Conservation (phyloP, 2,329 filamentous ascomycete species). For the Dactylella cylindrospora region DNA sequence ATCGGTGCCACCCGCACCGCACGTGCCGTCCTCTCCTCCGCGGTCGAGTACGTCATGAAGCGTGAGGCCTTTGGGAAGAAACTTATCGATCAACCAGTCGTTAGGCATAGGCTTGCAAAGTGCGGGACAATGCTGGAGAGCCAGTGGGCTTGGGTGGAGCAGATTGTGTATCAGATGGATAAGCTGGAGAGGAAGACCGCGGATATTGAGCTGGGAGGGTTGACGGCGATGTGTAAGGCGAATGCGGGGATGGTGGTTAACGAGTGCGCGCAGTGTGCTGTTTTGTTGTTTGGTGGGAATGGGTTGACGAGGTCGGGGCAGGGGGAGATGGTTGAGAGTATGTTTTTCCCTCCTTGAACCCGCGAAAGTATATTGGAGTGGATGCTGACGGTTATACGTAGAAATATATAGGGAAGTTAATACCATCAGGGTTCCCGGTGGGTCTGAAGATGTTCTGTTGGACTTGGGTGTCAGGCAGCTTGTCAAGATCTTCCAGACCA, state of each 20-base stretch:
- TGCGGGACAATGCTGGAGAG: conserved; percentile 68
- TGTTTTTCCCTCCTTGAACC: conserved; percentile 51
- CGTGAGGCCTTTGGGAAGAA: conserved; percentile 68
- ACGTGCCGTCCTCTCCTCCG: conserved; percentile 62
- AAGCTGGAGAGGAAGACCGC: conserved; percentile 63
- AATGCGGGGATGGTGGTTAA: conserved; percentile 71
- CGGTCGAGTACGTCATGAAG: conserved; percentile 66
- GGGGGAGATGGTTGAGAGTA: conserved; percentile 70
- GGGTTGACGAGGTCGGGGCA: conserved; percentile 70
- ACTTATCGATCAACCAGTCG: conserved; percentile 72
- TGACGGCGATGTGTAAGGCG: conserved; percentile 72
- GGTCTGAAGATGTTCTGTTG: conserved; percentile 71
- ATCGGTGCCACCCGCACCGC: conserved; percentile 66
- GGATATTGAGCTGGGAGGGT: conserved; percentile 66
- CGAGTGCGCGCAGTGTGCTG: conserved; percentile 68
- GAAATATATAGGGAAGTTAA: conserved; percentile 67
- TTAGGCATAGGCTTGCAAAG: conserved; percentile 71
- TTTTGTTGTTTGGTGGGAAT: conserved; percentile 72
- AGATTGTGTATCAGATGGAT: conserved; percentile 68
- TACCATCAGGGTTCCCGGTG: conserved; percentile 65
- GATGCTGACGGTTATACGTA: conserved; percentile 50
- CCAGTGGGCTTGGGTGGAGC: conserved; percentile 72
- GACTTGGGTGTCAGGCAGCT: conserved; percentile 70
- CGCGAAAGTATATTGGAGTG: conserved; percentile 49
- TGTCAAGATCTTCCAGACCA: conserved; percentile 67